Conservation (phyloP, 2,329 filamentous ascomycete species). For the Talaromyces islandicus region DNA sequence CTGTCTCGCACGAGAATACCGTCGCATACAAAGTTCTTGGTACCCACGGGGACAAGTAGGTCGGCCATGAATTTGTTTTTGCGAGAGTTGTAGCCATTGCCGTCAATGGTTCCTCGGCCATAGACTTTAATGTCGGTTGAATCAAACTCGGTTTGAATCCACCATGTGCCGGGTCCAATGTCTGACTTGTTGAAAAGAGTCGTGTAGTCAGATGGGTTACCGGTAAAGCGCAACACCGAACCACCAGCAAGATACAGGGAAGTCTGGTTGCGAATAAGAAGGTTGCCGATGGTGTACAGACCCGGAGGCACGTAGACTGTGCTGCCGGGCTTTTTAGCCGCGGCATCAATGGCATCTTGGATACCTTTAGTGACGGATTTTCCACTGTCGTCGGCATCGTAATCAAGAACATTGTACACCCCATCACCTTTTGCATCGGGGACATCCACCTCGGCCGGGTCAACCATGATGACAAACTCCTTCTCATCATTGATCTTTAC, state of each 20-base stretch:
- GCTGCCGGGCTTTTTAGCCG: neutral
- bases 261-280: neutral
- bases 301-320: neutral
- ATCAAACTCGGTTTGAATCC: neutral
- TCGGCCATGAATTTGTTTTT: neutral
- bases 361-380: neutral
- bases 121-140: neutral
- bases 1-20: neutral
- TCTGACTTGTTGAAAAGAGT: neutral
- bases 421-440: neutral
- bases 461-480: neutral
- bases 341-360: neutral
- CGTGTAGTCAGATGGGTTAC: neutral
- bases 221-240: neutral
- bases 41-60: neutral
- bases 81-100: neutral
- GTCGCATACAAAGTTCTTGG: neutral
- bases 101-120: neutral
- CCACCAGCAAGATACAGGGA: neutral
- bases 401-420: neutral
- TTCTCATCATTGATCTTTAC: neutral
- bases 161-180: neutral
- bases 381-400: neutral
- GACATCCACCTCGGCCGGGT: neutral
- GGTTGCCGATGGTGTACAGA: neutral